Percentiles rank a stretch among this genome's conserved stretches.
Conservation (phyloP, 169 alveolate species). For the Eimeria falciformis region DNA sequence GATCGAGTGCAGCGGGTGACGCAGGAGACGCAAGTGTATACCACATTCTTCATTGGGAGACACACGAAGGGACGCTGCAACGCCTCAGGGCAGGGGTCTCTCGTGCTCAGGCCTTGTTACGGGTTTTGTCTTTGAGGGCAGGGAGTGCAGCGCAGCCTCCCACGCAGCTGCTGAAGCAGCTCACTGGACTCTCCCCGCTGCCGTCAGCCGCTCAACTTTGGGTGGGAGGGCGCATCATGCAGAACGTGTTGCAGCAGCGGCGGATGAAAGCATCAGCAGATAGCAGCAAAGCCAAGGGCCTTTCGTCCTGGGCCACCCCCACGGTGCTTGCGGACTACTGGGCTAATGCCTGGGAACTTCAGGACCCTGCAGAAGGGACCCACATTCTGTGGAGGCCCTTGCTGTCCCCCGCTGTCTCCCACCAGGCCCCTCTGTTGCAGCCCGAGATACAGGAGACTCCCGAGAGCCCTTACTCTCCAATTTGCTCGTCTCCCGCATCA, state of each 20-base stretch:
- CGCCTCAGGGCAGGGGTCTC: constrained; percentile 49
- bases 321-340: constrained; percentile 38
- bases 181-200: neutral
- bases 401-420: constrained; percentile 25
- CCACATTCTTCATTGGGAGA: constrained; percentile 59
- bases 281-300: constrained; percentile 41
- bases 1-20: neutral
- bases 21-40: constrained; percentile 34
- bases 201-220: neutral
- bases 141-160: constrained; percentile 34
- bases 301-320: constrained; percentile 59
- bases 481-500: neutral
- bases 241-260: constrained; percentile 20
- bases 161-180: neutral
- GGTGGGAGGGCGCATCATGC: neutral
- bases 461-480: no score
- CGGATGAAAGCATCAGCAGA: neutral
- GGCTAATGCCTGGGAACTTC: constrained; percentile 23
- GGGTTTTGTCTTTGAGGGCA: constrained; percentile 16
- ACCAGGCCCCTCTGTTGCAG: no score
- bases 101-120: constrained; percentile 45
- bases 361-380: neutral
- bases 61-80: constrained; percentile 30
- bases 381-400: constrained; percentile 19
- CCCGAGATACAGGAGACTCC: no score